Percentiles rank a stretch among this genome's conserved stretches.
phyloP scores from a whole-genome alignment of 495 filamentous ascomycete genomes.

The Penicillium simplicissimum region DNA sequence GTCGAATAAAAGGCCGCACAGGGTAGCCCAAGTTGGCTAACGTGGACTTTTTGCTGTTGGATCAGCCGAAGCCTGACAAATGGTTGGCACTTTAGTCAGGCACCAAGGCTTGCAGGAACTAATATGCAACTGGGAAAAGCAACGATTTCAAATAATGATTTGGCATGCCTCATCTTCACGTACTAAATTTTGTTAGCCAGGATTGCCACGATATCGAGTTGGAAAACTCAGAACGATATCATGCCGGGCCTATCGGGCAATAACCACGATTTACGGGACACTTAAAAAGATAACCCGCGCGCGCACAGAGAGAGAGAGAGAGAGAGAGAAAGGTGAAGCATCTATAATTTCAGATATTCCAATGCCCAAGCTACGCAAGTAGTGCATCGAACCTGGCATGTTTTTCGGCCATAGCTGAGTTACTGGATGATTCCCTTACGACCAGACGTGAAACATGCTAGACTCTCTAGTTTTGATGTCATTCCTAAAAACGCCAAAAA shows the following conservation, averaged over 20 bases:
- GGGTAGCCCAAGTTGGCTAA: not conserved
- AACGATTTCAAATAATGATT: constrained; percentile 2
- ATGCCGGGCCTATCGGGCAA: too few species aligned
- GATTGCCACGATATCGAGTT: too few species aligned
- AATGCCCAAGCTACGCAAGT: too few species aligned
- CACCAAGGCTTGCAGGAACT: constrained; percentile 25
- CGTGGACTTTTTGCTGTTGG: not conserved
- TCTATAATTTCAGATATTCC: too few species aligned
- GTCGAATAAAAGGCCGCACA: not conserved
- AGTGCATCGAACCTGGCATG: too few species aligned
- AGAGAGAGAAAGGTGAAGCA: too few species aligned
- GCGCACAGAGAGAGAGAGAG: too few species aligned
- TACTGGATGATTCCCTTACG: constrained; percentile 4
- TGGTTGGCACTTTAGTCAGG: constrained; percentile 17
- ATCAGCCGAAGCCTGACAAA: constrained; percentile 17
- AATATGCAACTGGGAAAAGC: constrained; percentile 11
- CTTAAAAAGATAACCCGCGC: too few species aligned
- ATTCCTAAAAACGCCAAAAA: constrained; percentile 28
- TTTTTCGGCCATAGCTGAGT: too few species aligned
- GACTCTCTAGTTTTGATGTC: constrained; percentile 25
- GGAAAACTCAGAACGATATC: too few species aligned
- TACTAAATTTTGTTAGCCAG: not conserved
- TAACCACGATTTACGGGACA: too few species aligned
- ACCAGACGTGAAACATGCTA: constrained; percentile 21
- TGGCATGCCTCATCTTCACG: not conserved